Evolutionary conservation across 139 green algal genomes (phyloP).

Genomic region (Eudorina sp.): DNA sequence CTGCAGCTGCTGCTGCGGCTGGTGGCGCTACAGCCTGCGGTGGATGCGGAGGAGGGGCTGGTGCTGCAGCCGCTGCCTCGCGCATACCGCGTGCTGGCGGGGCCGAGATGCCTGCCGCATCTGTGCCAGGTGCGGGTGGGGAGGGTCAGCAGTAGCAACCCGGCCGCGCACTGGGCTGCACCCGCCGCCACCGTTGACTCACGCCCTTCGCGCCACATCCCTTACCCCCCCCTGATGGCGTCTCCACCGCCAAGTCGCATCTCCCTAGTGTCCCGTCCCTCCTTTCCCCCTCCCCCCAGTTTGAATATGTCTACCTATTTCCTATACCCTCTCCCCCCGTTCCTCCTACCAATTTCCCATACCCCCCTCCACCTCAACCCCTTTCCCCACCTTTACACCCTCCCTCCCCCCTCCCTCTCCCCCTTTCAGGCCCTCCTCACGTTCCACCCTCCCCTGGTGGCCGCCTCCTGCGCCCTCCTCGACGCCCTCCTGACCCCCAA

Average conservation of each 20-base stretch:
- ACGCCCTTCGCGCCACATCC: too few species aligned
- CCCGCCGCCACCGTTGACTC: too few species aligned
- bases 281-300: too few species aligned
- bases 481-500: conserved; percentile 75
- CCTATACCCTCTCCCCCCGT: too few species aligned
- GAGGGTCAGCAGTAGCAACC: too few species aligned
- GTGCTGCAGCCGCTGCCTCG: conserved; percentile 84
- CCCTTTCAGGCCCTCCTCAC: conserved; percentile 84
- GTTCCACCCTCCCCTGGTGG: conserved; percentile 85
- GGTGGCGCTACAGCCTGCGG: conserved; percentile 71
- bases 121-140: conserved; percentile 72
- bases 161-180: too few species aligned
- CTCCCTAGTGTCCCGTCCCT: too few species aligned
- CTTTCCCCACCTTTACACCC: not conserved
- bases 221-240: too few species aligned
- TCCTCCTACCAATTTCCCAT: too few species aligned
- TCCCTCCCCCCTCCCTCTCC: not conserved
- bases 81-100: conserved; percentile 78
- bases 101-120: conserved; percentile 82
- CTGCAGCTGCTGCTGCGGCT: conserved; percentile 76
- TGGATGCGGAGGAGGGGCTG: conserved; percentile 59
- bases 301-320: too few species aligned
- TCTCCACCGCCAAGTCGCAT: too few species aligned
- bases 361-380: not conserved
- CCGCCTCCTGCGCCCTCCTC: conserved; percentile 74